These are phyloP conservation scores for Bruguiera sexangula DNA, from an alignment of 345 rosid genomes.

Conservation along the genomic window DNA sequence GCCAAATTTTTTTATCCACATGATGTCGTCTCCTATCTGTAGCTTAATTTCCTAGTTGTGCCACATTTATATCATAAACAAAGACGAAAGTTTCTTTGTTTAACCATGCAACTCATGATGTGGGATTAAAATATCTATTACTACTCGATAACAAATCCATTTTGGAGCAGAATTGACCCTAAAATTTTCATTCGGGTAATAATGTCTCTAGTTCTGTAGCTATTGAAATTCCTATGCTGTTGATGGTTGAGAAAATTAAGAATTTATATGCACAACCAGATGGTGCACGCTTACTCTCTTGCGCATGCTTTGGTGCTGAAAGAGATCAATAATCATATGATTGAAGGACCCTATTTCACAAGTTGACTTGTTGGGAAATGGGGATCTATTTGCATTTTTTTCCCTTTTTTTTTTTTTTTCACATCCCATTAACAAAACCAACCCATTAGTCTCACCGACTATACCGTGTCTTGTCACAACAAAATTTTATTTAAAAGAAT, in stretches of 20 bases:
- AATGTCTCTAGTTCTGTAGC: slow-evolving; percentile 2
- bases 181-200: slow-evolving; percentile 24
- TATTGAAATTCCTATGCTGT: not conserved
- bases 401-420: not conserved
- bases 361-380: slow-evolving; percentile 2
- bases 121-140: slow-evolving; percentile 18
- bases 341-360: not conserved
- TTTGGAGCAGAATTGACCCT: slow-evolving; percentile 16
- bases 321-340: not conserved
- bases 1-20: slow-evolving; percentile 22
- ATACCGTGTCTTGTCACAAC: too few relatives aligned
- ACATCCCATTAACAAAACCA: not conserved
- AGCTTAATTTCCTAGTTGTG: slow-evolving; percentile 7
- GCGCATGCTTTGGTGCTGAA: slow-evolving; percentile 28
- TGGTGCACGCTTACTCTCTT: slow-evolving; percentile 17
- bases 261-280: slow-evolving; percentile 15
- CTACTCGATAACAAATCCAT: slow-evolving; percentile 43
- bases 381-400: too few relatives aligned
- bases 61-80: not conserved
- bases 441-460: too few relatives aligned
- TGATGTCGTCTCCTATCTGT: slow-evolving; percentile 14
- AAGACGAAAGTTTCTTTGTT: slow-evolving; percentile 11
- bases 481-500: too few relatives aligned
- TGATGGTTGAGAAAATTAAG: slow-evolving; percentile 8
- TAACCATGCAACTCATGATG: slow-evolving; percentile 16